Evolutionary conservation across 1,139 yeast genomes (phyloP).

Genomic region (Hanseniaspora gamundiae): DNA sequence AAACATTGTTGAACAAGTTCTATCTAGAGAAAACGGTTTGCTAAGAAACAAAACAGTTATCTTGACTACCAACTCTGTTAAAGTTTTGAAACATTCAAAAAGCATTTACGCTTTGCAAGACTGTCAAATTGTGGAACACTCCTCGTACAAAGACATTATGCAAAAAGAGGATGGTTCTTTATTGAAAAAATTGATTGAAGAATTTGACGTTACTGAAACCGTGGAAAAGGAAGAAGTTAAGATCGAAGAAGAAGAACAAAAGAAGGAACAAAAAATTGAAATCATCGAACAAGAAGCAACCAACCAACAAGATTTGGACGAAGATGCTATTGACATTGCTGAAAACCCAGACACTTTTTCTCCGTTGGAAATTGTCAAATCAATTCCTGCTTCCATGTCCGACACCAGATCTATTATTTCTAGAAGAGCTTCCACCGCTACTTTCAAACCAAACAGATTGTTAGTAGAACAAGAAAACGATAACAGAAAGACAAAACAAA

Average conservation of each 20-base stretch:
- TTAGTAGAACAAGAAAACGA: slow-evolving; percentile 16
- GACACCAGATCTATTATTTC: slow-evolving; percentile 21
- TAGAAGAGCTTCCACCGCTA: slow-evolving; percentile 52
- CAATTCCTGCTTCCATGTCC: slow-evolving; percentile 6
- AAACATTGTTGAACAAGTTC: slow-evolving; percentile 45
- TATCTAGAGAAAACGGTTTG: slow-evolving; percentile 49
- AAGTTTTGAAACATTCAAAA: slow-evolving; percentile 58
- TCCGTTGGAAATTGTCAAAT: slow-evolving; percentile 2
- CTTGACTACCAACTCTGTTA: slow-evolving; percentile 69
- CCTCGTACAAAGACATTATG: slow-evolving; percentile 39
- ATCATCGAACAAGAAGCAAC: slow-evolving; percentile 4
- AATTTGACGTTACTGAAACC: slow-evolving; percentile 35
- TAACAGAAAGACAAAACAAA: slow-evolving; percentile 27
- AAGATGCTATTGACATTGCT: slow-evolving; percentile 8
- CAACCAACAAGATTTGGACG: slow-evolving; percentile 2
- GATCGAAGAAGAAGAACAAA: slow-evolving; percentile 1
- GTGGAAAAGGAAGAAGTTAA: slow-evolving; percentile 12
- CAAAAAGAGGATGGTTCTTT: slow-evolving; percentile 32
- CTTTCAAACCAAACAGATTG: slow-evolving; percentile 28
- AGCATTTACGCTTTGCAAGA: slow-evolving; percentile 47
- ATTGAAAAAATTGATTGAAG: slow-evolving; percentile 34
- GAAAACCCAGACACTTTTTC: neutral
- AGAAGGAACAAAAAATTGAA: slow-evolving; percentile 2
- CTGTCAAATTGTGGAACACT: slow-evolving; percentile 50
- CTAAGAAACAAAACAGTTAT: slow-evolving; percentile 60